Percentiles rank a stretch among this genome's conserved stretches.
Conservation (phyloP, 305 asterid species). For the Striga hermonthica region DNA sequence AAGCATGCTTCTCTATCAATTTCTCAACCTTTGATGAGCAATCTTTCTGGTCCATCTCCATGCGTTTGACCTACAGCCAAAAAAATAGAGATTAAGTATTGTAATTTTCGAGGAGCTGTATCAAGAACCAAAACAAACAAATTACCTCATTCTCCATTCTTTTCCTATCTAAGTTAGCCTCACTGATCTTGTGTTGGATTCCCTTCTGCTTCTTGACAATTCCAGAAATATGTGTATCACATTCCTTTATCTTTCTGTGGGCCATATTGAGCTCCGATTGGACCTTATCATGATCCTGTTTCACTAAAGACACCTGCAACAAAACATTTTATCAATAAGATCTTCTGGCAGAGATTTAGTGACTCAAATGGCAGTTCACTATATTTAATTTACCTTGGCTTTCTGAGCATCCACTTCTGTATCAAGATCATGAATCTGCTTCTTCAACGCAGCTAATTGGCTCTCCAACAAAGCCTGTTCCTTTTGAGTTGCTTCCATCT, state of each 20-base stretch:
- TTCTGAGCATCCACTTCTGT: slow-evolving; percentile 58
- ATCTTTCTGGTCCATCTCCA: slow-evolving; percentile 89
- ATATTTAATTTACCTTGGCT: slow-evolving; percentile 51
- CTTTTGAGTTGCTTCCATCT: slow-evolving; percentile 83
- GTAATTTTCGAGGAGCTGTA: slow-evolving; percentile 29
- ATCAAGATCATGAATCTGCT: slow-evolving; percentile 48
- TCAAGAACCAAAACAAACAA: slow-evolving; percentile 28
- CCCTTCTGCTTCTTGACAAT: slow-evolving; percentile 78
- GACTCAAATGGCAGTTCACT: slow-evolving; percentile 22
- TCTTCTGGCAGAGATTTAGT: slow-evolving; percentile 25
- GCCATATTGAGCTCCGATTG: slow-evolving; percentile 75
- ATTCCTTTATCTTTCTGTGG: slow-evolving; percentile 74
- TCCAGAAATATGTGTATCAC: slow-evolving; percentile 71
- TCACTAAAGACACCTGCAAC: slow-evolving; percentile 60
- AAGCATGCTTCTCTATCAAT: slow-evolving; percentile 82
- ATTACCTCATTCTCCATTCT: slow-evolving; percentile 91
- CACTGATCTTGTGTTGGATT: slow-evolving; percentile 66
- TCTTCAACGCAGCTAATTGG: slow-evolving; percentile 37
- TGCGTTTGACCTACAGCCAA: slow-evolving; percentile 63
- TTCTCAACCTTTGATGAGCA: slow-evolving; percentile 79
- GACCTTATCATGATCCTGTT: slow-evolving; percentile 45
- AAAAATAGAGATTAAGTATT: slow-evolving; percentile 7
- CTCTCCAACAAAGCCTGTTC: slow-evolving; percentile 46
- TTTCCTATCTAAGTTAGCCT: slow-evolving; percentile 77
- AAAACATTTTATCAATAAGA: slow-evolving; percentile 22